Conservation (phyloP, 805 yeast species). For the Saccharomycopsis selenospora region DNA sequence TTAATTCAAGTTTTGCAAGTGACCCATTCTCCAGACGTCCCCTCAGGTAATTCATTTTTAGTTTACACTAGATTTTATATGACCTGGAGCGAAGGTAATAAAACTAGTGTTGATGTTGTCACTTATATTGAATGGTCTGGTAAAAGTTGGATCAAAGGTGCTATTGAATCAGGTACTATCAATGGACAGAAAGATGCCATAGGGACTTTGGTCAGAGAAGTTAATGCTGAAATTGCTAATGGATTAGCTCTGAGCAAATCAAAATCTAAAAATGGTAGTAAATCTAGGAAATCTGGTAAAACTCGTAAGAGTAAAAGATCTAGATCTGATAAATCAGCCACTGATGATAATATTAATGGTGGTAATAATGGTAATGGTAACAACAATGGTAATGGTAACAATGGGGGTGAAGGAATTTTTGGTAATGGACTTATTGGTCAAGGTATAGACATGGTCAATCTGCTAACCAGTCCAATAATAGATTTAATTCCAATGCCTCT, state of each 20-base stretch:
- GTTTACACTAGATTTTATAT: conserved; percentile 51
- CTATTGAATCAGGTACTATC: conserved; percentile 66
- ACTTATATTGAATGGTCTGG: conserved; percentile 64
- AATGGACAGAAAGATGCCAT: conserved; percentile 64
- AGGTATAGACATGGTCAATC: not conserved
- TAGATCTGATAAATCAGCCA: not conserved
- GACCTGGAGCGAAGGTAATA: conserved; percentile 55
- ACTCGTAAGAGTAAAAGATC: conserved; percentile 1
- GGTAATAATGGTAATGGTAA: not conserved
- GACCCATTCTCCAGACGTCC: conserved; percentile 76
- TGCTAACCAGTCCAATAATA: not conserved
- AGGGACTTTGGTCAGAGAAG: conserved; percentile 37
- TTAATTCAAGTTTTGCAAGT: conserved; percentile 45
- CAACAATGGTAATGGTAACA: not conserved
- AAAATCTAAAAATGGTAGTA: not conserved
- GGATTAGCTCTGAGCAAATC: too few relatives aligned
- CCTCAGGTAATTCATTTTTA: conserved; percentile 62
- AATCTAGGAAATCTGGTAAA: not conserved
- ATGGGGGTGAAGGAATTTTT: too few relatives aligned
- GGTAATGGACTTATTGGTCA: too few relatives aligned
- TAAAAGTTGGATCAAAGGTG: conserved; percentile 70
- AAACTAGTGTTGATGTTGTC: conserved; percentile 46
- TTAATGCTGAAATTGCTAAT: conserved; percentile 28
- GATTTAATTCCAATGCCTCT: not conserved
- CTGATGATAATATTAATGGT: not conserved